Conservation (phyloP, 257 asterid genomes). For the Przewalskia tangutica region DNA sequence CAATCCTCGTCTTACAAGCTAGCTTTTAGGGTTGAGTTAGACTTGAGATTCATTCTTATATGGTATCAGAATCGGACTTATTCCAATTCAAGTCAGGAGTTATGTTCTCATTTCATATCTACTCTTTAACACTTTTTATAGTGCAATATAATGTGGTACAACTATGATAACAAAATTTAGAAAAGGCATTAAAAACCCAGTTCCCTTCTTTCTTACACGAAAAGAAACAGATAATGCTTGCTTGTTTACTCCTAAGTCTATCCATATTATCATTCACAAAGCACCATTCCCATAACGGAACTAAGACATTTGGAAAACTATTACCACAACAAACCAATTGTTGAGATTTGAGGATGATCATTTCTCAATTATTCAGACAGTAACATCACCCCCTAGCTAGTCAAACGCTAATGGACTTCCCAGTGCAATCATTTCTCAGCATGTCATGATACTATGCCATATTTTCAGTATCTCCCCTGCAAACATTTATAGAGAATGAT, state of each 20-base stretch:
- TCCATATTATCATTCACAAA: too few species aligned
- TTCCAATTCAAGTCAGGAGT: too few species aligned
- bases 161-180: neutral
- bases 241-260: too few species aligned
- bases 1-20: too few species aligned
- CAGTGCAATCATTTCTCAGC: neutral
- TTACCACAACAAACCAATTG: neutral
- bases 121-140: too few species aligned
- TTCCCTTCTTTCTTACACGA: neutral
- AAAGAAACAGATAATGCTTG: neutral
- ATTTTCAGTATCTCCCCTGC: neutral
- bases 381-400: neutral
- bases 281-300: too few species aligned
- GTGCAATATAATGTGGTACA: too few species aligned
- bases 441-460: neutral
- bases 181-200: neutral
- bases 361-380: neutral
- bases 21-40: too few species aligned
- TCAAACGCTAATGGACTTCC: neutral
- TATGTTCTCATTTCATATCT: too few species aligned
- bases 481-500: neutral
- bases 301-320: neutral
- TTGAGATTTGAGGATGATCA: neutral
- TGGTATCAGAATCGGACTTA: too few species aligned
- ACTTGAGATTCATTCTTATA: too few species aligned